Evolutionary conservation across 2,329 filamentous ascomycete genomes (phyloP).

Genomic region (Neofusicoccum umdonicola): DNA sequence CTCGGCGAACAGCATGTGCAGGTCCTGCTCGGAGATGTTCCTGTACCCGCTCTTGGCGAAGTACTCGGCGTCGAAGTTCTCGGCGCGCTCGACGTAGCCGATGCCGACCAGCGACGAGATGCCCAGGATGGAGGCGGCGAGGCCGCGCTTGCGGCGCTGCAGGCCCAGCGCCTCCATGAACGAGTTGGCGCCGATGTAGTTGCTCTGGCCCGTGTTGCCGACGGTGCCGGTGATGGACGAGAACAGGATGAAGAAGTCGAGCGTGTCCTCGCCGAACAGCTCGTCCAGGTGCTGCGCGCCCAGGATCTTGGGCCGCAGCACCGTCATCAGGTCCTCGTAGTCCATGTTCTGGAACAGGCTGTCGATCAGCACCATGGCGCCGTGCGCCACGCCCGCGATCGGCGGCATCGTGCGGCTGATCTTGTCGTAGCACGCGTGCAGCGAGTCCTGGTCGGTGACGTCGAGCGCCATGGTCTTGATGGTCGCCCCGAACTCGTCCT

Average conservation of each 20-base stretch:
- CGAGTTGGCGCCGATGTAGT: slow-evolving; percentile 26
- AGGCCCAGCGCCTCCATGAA: slow-evolving; percentile 43
- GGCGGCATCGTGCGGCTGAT: slow-evolving; percentile 18
- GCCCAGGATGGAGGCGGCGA: slow-evolving; percentile 40
- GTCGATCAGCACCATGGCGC: slow-evolving; percentile 25
- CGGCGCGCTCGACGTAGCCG: slow-evolving; percentile 37
- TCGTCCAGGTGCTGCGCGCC: slow-evolving; percentile 22
- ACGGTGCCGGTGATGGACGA: slow-evolving; percentile 22
- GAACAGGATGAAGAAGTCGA: slow-evolving; percentile 29
- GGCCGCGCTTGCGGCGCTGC: slow-evolving; percentile 37
- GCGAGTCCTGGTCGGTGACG: slow-evolving; percentile 8
- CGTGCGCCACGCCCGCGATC: slow-evolving; percentile 24
- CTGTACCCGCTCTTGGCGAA: not conserved
- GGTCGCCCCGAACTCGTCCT: not conserved
- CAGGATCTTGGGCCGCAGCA: slow-evolving; percentile 23
- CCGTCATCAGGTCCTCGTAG: not conserved
- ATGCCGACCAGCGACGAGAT: slow-evolving; percentile 42
- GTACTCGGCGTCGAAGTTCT: not conserved
- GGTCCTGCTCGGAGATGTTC: slow-evolving; percentile 47
- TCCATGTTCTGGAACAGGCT: slow-evolving; percentile 18
- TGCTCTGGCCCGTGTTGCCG: slow-evolving; percentile 23
- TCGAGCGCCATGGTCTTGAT: slow-evolving; percentile 10
- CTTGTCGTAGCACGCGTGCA: not conserved
- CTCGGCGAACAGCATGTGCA: slow-evolving; percentile 55
- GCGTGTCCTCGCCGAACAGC: slow-evolving; percentile 16